A percentile compares a stretch with the other conserved stretches of the same genome.
Evolutionary conservation across 2,329 filamentous ascomycete species (phyloP).

Genomic region (Penicillium sp.): DNA sequence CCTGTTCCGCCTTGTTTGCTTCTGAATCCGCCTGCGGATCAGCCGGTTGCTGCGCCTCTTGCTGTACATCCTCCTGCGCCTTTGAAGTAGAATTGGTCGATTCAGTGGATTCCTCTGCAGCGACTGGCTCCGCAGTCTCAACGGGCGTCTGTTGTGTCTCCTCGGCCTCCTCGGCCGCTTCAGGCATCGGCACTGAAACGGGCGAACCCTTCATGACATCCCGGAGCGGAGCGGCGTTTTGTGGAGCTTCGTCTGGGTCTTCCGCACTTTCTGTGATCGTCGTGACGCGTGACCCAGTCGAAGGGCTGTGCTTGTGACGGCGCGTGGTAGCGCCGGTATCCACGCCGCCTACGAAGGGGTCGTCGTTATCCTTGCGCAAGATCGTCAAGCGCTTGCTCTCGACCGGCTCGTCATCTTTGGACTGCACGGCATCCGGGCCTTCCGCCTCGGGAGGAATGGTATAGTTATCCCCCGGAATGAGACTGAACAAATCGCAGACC

Average conservation of each 20-base stretch:
- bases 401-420: conserved; percentile 20
- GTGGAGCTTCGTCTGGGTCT: conserved; percentile 52
- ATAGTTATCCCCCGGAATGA: conserved; percentile 91
- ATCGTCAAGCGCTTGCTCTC: conserved; percentile 36
- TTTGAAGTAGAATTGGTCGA: background rate
- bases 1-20: background rate
- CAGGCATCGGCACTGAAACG: conserved; percentile 10
- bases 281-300: conserved; percentile 70
- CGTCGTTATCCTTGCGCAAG: conserved; percentile 33
- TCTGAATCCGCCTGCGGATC: conserved; percentile 1
- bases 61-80: background rate
- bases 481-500: conserved; percentile 84
- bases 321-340: conserved; percentile 65
- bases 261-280: conserved; percentile 81
- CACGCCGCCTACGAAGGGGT: conserved; percentile 12
- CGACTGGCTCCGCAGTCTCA: conserved; percentile 1
- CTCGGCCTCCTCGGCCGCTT: conserved; percentile 11
- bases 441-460: conserved; percentile 92
- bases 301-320: conserved; percentile 76
- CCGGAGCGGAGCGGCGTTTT: conserved; percentile 8
- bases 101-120: conserved; percentile 1
- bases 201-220: conserved; percentile 15
- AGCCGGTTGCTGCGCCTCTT: conserved; percentile 3
- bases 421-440: conserved; percentile 58
- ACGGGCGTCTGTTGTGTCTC: conserved; percentile 5